Percentiles rank a stretch among this genome's conserved stretches.
Evolutionary conservation across 495 filamentous ascomycete species (phyloP).

Genomic region (Aspergillus homomorphus): DNA sequence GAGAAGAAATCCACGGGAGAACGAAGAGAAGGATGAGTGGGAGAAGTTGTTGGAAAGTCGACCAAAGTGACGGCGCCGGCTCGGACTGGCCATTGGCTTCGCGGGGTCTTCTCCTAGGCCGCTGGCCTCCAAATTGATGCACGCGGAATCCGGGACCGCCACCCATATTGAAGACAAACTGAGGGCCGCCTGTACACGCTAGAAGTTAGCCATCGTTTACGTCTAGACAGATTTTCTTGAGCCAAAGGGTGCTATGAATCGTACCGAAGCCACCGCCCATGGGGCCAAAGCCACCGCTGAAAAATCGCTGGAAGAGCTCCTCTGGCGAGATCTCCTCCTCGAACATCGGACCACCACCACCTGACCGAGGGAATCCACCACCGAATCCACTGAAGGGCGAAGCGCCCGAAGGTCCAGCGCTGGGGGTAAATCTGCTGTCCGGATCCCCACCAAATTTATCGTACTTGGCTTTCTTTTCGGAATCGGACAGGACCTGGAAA

Average conservation of each 20-base stretch:
- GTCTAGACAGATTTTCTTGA: background rate
- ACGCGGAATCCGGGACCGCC: conserved; percentile 79
- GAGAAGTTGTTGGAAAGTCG: conserved; percentile 61
- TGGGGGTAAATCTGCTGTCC: conserved; percentile 74
- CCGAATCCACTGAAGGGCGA: conserved; percentile 70
- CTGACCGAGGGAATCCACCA: conserved; percentile 51
- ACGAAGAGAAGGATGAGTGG: conserved; percentile 87
- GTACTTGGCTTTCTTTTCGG: conserved; percentile 83
- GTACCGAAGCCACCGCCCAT: conserved; percentile 66
- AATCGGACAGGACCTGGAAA: conserved; percentile 89
- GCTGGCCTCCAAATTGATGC: conserved; percentile 76
- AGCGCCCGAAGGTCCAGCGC: conserved; percentile 44
- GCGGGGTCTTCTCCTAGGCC: conserved; percentile 66
- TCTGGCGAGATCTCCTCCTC: conserved; percentile 94
- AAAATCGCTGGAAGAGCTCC: conserved; percentile 94
- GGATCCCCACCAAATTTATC: conserved; percentile 90
- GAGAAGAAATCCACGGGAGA: conserved; percentile 76
- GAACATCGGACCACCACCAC: conserved; percentile 55
- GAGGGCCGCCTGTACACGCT: conserved; percentile 69
- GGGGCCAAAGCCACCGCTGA: conserved; percentile 58
- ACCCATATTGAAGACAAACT: conserved; percentile 89
- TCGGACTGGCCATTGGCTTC: conserved; percentile 57
- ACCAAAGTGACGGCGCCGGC: conserved; percentile 41
- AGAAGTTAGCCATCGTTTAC: conserved; percentile 20
- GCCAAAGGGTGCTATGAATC: background rate